phyloP scores from a whole-genome alignment of 768 basidiomycete species.

The Piloderma croceum region DNA sequence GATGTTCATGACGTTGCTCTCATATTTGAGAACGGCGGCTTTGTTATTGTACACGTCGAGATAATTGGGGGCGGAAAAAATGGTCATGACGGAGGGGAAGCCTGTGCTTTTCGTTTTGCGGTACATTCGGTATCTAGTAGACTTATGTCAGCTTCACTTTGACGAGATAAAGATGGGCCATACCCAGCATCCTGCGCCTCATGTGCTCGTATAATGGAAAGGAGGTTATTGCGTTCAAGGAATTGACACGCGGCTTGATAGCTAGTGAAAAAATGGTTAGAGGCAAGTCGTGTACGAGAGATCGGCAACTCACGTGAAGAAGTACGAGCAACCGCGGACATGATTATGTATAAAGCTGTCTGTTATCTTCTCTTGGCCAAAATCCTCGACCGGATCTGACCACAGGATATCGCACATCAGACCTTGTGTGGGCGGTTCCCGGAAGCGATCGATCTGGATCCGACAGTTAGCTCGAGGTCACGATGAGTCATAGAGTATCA shows the following conservation, averaged over 20 bases:
- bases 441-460: slow-evolving; percentile 89
- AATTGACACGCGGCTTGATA: slow-evolving; percentile 97
- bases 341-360: slow-evolving; percentile 95
- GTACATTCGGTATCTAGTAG: slow-evolving; percentile 91
- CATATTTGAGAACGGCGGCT: slow-evolving; percentile 97
- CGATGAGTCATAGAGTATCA: background rate
- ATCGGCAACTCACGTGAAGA: slow-evolving; percentile 63
- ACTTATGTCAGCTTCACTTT: no score
- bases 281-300: background rate
- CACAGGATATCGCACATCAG: slow-evolving; percentile 99
- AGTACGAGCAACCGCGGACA: slow-evolving; percentile 94
- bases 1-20: slow-evolving; percentile 98
- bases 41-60: slow-evolving; percentile 99
- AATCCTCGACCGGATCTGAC: slow-evolving; percentile 98
- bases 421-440: slow-evolving; percentile 95
- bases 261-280: slow-evolving; percentile 33
- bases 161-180: background rate
- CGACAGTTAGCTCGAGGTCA: slow-evolving; percentile 3
- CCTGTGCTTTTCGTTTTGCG: slow-evolving; percentile 97
- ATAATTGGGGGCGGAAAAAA: slow-evolving; percentile 97
- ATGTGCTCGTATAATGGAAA: slow-evolving; percentile 96
- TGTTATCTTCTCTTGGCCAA: slow-evolving; percentile 86
- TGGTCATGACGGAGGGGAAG: slow-evolving; percentile 99
- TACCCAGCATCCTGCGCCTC: slow-evolving; percentile 99
- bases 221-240: slow-evolving; percentile 91